Conservation (phyloP, 2,329 filamentous ascomycete genomes). For the Trichoderma oligosporum region DNA sequence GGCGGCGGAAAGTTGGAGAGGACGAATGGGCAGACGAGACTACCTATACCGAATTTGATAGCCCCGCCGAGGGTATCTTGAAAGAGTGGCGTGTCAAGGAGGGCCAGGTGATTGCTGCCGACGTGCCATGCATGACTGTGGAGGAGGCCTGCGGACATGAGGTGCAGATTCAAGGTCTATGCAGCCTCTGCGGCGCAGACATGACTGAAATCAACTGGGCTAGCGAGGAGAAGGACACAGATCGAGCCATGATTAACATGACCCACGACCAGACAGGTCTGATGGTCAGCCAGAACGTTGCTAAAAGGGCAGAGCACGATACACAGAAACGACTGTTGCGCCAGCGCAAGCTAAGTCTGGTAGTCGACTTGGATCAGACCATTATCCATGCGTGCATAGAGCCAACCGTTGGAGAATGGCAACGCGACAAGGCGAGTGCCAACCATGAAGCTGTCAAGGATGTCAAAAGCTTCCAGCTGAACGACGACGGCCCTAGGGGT, state of each 20-base stretch:
- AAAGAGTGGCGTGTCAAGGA: conserved; percentile 70
- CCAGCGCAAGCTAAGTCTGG: conserved; percentile 80
- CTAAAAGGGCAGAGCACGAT: conserved; percentile 77
- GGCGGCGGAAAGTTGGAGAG: conserved; percentile 72
- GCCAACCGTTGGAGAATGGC: conserved; percentile 93
- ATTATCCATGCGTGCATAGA: conserved; percentile 98
- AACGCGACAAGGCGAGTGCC: conserved; percentile 79
- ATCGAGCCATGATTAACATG: conserved; percentile 90
- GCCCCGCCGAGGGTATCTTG: conserved; percentile 76
- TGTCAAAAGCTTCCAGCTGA: conserved; percentile 81
- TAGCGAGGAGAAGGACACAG: conserved; percentile 71
- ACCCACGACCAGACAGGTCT: conserved; percentile 86
- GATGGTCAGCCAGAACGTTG: conserved; percentile 79
- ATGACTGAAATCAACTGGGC: conserved; percentile 91
- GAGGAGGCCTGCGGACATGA: conserved; percentile 90
- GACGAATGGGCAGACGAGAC: conserved; percentile 58
- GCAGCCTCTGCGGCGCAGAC: conserved; percentile 88
- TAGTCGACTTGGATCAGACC: conserved; percentile 96
- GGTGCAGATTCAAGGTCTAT: conserved; percentile 85
- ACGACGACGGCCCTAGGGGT: conserved; percentile 75
- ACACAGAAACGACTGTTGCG: conserved; percentile 77
- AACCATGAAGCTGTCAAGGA: conserved; percentile 90
- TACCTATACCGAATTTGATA: conserved; percentile 73
- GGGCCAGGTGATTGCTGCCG: conserved; percentile 59
- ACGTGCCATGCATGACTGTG: conserved; percentile 65